Percentiles rank a stretch among this genome's conserved stretches.
Conservation (phyloP, 192 early-diverging fungal genomes). For the Coemansia sp. region DNA sequence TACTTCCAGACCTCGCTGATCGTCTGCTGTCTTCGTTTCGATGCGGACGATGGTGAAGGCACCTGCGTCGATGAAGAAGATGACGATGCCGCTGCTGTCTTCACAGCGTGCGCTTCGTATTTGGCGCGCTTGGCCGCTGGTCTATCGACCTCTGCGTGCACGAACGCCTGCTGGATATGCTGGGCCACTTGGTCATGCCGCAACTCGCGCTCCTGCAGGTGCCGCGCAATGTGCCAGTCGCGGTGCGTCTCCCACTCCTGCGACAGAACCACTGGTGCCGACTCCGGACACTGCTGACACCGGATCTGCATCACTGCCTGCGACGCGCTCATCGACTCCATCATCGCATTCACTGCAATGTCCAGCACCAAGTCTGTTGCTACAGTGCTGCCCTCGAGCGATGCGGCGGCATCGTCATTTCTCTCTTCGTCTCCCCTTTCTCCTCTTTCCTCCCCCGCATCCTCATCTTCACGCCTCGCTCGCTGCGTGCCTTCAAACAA, state of each 20-base stretch:
- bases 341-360: constrained; percentile 44
- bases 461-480: constrained; percentile 12
- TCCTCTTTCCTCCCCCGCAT: constrained; percentile 1
- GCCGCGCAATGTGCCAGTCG: constrained; percentile 53
- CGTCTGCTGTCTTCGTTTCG: constrained; percentile 37
- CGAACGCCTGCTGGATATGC: constrained; percentile 35
- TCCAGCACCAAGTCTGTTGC: constrained; percentile 31
- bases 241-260: constrained; percentile 48
- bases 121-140: constrained; percentile 30
- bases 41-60: neutral
- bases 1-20: constrained; percentile 49
- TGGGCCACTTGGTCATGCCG: constrained; percentile 31
- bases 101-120: neutral
- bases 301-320: constrained; percentile 47
- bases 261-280: constrained; percentile 26
- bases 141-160: neutral
- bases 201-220: constrained; percentile 49
- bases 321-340: constrained; percentile 48
- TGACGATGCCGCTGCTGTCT: neutral
- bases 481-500: constrained; percentile 23
- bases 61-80: neutral
- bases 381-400: constrained; percentile 8
- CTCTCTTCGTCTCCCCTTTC: constrained; percentile 3
- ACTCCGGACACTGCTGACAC: constrained; percentile 38
- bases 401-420: neutral